Evolutionary conservation across 106 monocot genomes (phyloP).

Genomic region (Iris macrosiphon): DNA sequence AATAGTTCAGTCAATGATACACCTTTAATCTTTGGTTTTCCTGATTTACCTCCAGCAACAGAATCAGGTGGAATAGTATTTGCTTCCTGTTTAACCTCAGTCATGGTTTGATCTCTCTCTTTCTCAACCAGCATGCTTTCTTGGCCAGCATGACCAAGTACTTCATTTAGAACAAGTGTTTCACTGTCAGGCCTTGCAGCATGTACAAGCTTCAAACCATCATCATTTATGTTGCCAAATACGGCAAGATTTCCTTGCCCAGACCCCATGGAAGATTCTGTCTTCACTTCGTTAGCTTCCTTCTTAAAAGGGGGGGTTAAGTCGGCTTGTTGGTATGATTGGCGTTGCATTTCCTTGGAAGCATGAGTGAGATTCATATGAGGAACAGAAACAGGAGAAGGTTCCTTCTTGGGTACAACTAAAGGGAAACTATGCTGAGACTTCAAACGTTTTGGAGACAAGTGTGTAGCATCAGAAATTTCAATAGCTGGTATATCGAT

Average conservation of each 20-base stretch:
- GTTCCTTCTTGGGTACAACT: slow-evolving; percentile 32
- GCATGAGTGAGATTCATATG: slow-evolving; percentile 22
- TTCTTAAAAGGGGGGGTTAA: slow-evolving; percentile 14
- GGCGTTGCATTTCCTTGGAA: slow-evolving; percentile 18
- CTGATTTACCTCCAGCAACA: slow-evolving; percentile 65
- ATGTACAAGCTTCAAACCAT: slow-evolving; percentile 12
- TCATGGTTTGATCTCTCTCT: slow-evolving; percentile 22
- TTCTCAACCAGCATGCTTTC: slow-evolving; percentile 39
- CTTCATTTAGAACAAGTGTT: slow-evolving; percentile 22
- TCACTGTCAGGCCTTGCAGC: slow-evolving; percentile 13
- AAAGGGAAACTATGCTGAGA: slow-evolving; percentile 30
- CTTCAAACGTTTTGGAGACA: slow-evolving; percentile 60
- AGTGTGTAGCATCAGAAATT: slow-evolving; percentile 34
- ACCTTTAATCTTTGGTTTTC: slow-evolving; percentile 99
- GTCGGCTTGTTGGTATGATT: slow-evolving; percentile 19
- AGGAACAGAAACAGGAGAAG: slow-evolving; percentile 29
- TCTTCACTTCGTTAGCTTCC: slow-evolving; percentile 40
- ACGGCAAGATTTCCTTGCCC: slow-evolving; percentile 11
- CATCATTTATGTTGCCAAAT: slow-evolving; percentile 20
- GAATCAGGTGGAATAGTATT: slow-evolving; percentile 29
- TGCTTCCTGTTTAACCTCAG: slow-evolving; percentile 56
- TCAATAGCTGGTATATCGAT: slow-evolving; percentile 23
- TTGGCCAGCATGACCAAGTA: slow-evolving; percentile 30
- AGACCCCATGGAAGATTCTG: slow-evolving; percentile 23
- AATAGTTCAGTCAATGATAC: slow-evolving; percentile 95